A percentile compares a stretch with the other conserved stretches of the same genome.
Evolutionary conservation across 441 rosid genomes (phyloP).

Genomic region (Raphanus hybrid): DNA sequence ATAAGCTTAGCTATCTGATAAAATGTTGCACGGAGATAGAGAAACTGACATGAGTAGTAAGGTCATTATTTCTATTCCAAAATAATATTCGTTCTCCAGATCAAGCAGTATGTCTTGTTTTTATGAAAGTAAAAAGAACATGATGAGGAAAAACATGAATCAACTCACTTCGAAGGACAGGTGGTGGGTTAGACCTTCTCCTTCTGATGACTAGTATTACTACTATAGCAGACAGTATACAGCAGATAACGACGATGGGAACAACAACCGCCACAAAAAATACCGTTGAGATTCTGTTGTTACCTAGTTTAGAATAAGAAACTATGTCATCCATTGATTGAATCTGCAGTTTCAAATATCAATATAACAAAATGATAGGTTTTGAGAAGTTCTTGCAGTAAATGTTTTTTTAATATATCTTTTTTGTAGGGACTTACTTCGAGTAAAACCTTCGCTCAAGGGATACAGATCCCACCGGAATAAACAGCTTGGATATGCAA

Average conservation of each 20-base stretch:
- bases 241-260: background rate
- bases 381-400: background rate
- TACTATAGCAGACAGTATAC: background rate
- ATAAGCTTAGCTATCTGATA: background rate
- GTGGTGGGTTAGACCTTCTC: background rate
- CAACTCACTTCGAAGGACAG: background rate
- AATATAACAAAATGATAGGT: background rate
- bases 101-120: background rate
- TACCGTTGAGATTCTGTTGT: background rate
- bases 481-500: conserved; percentile 10
- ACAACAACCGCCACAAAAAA: background rate
- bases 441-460: background rate
- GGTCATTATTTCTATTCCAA: background rate
- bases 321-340: background rate
- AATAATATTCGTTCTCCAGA: background rate
- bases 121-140: background rate
- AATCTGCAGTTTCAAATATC: background rate
- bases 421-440: background rate
- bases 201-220: background rate
- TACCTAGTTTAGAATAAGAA: background rate
- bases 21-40: background rate
- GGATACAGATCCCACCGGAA: conserved; percentile 28
- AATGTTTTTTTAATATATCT: background rate
- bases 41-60: background rate
- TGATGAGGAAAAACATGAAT: background rate